A percentile compares a stretch with the other conserved stretches of the same genome.
Conservation (phyloP, 139 green algal genomes). For the Chlorella sp. region DNA sequence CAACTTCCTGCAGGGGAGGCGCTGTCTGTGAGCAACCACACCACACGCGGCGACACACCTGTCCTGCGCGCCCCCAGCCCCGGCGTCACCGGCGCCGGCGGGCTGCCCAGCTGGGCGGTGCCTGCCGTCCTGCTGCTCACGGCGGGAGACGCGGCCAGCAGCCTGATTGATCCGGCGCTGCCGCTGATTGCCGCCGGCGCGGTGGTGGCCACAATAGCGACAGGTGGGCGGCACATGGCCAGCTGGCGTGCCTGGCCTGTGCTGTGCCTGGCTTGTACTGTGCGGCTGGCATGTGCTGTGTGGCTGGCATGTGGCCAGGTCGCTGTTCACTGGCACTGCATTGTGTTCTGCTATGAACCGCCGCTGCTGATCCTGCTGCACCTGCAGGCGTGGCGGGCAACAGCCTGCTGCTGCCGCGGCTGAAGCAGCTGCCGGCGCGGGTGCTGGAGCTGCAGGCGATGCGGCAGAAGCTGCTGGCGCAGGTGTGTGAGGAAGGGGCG, state of each 20-base stretch:
- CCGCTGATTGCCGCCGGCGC: slow-evolving; percentile 70
- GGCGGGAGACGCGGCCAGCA: slow-evolving; percentile 78
- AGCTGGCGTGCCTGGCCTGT: not conserved
- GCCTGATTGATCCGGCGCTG: slow-evolving; percentile 79
- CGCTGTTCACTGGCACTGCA: too few species aligned
- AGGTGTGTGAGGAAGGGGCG: slow-evolving; percentile 52
- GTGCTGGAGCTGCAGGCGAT: slow-evolving; percentile 63
- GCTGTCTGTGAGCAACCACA: slow-evolving; percentile 85
- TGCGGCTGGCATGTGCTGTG: not conserved
- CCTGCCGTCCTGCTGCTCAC: slow-evolving; percentile 67
- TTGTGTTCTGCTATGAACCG: too few species aligned
- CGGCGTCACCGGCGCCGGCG: slow-evolving; percentile 28
- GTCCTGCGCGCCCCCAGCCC: slow-evolving; percentile 70
- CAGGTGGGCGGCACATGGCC: not conserved
- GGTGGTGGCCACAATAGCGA: slow-evolving; percentile 30
- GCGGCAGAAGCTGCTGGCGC: slow-evolving; percentile 81
- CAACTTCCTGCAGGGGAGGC: slow-evolving; percentile 61
- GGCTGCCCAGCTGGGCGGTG: slow-evolving; percentile 77
- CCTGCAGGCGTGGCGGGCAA: slow-evolving; percentile 56
- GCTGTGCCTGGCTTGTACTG: too few species aligned
- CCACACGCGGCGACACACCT: slow-evolving; percentile 48
- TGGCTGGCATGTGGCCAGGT: not conserved
- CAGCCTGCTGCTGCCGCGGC: slow-evolving; percentile 73
- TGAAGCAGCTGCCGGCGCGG: slow-evolving; percentile 82
- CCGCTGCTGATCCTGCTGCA: not conserved